Evolutionary conservation across 1,284 basidiomycete species (phyloP).

Genomic region (Austropuccinia psidii): DNA sequence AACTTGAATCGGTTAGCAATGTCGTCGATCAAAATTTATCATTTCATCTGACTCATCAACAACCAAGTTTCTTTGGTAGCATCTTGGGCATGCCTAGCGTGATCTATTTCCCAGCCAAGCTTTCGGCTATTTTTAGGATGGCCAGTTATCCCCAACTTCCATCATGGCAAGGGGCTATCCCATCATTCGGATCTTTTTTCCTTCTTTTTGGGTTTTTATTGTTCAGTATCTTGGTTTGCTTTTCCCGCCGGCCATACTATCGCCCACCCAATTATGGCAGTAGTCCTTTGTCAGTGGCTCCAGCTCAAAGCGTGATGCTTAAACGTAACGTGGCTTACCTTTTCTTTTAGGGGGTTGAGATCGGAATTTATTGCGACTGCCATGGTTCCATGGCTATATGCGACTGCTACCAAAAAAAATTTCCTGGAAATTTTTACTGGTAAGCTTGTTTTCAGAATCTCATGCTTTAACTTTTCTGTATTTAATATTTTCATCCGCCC

Average conservation of each 20-base stretch:
- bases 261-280: slow-evolving; percentile 5
- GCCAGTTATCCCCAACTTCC: slow-evolving; percentile 19
- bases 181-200: slow-evolving; percentile 21
- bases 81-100: slow-evolving; percentile 4
- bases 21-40: not conserved
- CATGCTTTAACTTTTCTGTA: not conserved
- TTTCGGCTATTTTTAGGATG: slow-evolving; percentile 17
- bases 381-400: slow-evolving; percentile 31
- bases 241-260: slow-evolving; percentile 17
- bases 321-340: not conserved
- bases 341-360: slow-evolving; percentile 18
- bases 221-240: slow-evolving; percentile 11
- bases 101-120: slow-evolving; percentile 13
- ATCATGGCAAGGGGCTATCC: not conserved
- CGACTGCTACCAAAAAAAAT: slow-evolving; percentile 4
- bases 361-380: slow-evolving; percentile 23
- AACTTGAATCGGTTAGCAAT: slow-evolving; percentile 25
- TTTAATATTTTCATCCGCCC: not conserved
- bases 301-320: not conserved
- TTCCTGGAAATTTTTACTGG: slow-evolving; percentile 15
- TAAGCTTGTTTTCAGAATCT: not conserved
- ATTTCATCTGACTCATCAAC: not conserved
- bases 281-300: slow-evolving; percentile 19
- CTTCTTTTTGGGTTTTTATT: slow-evolving; percentile 27
- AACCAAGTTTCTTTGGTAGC: not conserved